Conservation (phyloP, 2,329 filamentous ascomycete genomes). For the Xylogone sp. region DNA sequence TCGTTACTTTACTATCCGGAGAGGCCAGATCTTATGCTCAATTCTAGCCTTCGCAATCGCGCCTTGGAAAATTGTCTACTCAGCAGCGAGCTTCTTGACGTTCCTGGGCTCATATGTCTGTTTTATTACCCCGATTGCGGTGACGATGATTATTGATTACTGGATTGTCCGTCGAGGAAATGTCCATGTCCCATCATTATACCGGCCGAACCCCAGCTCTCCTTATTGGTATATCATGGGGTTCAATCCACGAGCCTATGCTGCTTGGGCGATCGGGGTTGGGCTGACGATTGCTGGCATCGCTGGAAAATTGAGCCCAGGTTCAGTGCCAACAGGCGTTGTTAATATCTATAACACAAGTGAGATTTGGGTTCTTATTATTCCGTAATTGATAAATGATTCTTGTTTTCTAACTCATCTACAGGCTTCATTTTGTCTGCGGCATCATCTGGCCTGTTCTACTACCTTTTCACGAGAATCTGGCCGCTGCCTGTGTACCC, state of each 20-base stretch:
- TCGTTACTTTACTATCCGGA: conserved; percentile 46
- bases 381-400: not conserved
- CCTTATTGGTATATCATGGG: conserved; percentile 1
- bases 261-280: not conserved
- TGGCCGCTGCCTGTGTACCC: conserved; percentile 1
- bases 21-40: conserved; percentile 48
- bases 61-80: conserved; percentile 59
- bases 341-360: conserved; percentile 3
- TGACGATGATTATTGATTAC: conserved; percentile 1
- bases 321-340: not conserved
- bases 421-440: conserved; percentile 1
- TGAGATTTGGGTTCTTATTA: not conserved
- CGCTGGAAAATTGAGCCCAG: not conserved
- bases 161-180: conserved; percentile 1
- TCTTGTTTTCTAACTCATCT: not conserved
- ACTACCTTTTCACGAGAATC: conserved; percentile 3
- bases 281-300: not conserved
- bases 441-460: not conserved
- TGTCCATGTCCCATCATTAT: conserved; percentile 1
- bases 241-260: not conserved
- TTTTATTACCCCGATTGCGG: conserved; percentile 44
- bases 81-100: conserved; percentile 50
- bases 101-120: conserved; percentile 62
- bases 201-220: not conserved
- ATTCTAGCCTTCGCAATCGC: conserved; percentile 49